Evolutionary conservation across 176 grass and related monocot genomes (phyloP), one percentile per base, ranked within the genome.

Genomic region (Leersia perrieri): DNA sequence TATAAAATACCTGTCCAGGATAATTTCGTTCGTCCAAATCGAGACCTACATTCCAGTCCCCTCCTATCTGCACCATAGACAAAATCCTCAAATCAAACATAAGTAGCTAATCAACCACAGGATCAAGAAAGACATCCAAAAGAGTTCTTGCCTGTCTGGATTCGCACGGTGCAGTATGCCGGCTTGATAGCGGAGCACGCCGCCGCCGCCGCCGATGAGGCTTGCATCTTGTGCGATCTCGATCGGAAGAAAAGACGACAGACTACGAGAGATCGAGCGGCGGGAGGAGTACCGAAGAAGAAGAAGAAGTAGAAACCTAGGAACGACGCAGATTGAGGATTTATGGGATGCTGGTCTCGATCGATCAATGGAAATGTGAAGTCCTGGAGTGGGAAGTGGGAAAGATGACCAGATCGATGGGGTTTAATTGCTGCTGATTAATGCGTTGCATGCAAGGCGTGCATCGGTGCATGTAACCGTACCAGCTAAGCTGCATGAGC

Each of bases 1-100:
- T n/a, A n/a, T n/a, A n/a, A n/a, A n/a, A n/a, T 72, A 84, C 89
- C 85, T 87, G 41, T 1, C 71, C 72, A 77, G 26, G 42, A 60
- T 1, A 58, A 20, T 81, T 38, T 82, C 16, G 42, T 36, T 9
- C 33, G 16, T 65, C 57, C 28, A 1, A 72, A 15, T 34, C 44
- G 9, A 77, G 5, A 33, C 77, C 42, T 81, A 41, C 0, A 35
- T 29, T 25, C 35, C 5, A 44, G 2, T 40, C 34, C 65, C 47
- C 67, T 33, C 45, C n/a, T 40, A 49, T 64, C 84, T 91, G 80
- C 39, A 63, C 33, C 72, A 89, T 45, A 28, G 9, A 51, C 16
- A 33, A 13, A 13, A 57, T 22, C 26, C 38, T 32, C 63, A 32
- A 70, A 53, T 51, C 38, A 63, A 49, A 20, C 0, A 29, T 31